A percentile compares a stretch with the other conserved stretches of the same genome.
These are phyloP conservation scores for Letharia columbiana DNA, from an alignment of 495 filamentous ascomycete genomes.

Conservation along the genomic window DNA sequence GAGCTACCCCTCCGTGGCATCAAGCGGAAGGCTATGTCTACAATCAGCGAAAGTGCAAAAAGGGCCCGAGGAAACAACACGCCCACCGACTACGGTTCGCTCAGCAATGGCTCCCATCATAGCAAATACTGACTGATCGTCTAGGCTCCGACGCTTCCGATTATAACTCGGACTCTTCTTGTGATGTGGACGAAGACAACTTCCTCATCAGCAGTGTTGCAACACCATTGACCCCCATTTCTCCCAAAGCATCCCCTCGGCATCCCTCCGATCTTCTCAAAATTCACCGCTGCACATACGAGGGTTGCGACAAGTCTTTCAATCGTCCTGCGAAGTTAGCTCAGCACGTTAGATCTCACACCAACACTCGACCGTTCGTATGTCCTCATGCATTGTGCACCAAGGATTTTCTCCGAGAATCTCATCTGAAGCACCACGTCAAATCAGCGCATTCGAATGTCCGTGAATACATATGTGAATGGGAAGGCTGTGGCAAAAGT, in stretches of 20 bases:
- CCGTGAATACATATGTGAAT: constrained; percentile 60
- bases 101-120: too few relatives aligned
- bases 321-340: constrained; percentile 73
- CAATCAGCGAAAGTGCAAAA: neutral
- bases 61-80: neutral
- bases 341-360: constrained; percentile 73
- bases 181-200: neutral
- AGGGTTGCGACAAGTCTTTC: constrained; percentile 71
- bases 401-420: constrained; percentile 72
- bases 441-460: constrained; percentile 70
- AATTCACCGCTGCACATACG: constrained; percentile 59
- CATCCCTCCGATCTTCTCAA: constrained; percentile 60
- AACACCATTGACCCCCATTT: constrained; percentile 25
- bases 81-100: neutral
- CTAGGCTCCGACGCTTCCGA: constrained; percentile 7
- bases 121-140: neutral
- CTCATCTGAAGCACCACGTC: constrained; percentile 75
- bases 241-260: constrained; percentile 22
- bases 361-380: constrained; percentile 62
- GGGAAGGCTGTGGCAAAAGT: constrained; percentile 63
- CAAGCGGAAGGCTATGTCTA: constrained; percentile 2
- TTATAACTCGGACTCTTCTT: neutral
- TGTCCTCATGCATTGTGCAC: constrained; percentile 63
- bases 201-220: neutral
- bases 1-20: neutral